Conservation (phyloP, 768 basidiomycete genomes). For the Suillus bovinus region DNA sequence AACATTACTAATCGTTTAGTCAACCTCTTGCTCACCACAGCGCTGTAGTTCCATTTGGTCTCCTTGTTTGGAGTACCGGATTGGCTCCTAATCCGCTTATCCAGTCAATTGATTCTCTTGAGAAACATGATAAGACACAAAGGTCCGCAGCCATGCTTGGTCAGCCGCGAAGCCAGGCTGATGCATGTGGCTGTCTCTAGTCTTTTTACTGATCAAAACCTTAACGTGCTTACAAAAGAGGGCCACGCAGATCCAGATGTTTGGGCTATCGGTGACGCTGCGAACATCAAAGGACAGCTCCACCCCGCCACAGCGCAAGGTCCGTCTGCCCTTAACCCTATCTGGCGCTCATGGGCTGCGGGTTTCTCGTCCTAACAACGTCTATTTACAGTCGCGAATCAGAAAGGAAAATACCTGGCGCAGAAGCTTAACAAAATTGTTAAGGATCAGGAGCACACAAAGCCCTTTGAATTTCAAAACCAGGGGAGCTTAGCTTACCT, state of each 20-base stretch:
- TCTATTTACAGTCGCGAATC: slow-evolving; percentile 60
- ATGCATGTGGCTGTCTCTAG: slow-evolving; percentile 23
- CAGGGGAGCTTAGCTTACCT: slow-evolving; percentile 79
- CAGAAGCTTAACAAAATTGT: slow-evolving; percentile 66
- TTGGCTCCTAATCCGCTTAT: slow-evolving; percentile 82
- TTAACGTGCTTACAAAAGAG: slow-evolving; percentile 60
- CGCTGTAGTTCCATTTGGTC: slow-evolving; percentile 67
- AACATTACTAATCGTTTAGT: slow-evolving; percentile 10
- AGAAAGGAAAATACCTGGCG: slow-evolving; percentile 69
- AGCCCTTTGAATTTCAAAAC: slow-evolving; percentile 71
- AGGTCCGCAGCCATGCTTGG: slow-evolving; percentile 38
- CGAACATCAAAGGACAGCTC: slow-evolving; percentile 51
- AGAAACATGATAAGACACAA: slow-evolving; percentile 60
- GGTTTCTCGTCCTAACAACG: slow-evolving; percentile 18
- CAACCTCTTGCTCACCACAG: slow-evolving; percentile 10
- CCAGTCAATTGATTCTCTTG: slow-evolving; percentile 53
- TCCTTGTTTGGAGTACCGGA: slow-evolving; percentile 89
- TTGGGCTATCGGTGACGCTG: slow-evolving; percentile 82
- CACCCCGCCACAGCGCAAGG: slow-evolving; percentile 89
- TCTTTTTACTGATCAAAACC: slow-evolving; percentile 52
- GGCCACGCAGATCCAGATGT: slow-evolving; percentile 63
- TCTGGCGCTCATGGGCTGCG: slow-evolving; percentile 20
- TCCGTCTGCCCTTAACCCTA: slow-evolving; percentile 22
- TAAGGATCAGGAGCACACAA: slow-evolving; percentile 44
- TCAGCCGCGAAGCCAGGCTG: slow-evolving; percentile 25